Conservation (phyloP, 2,329 filamentous ascomycete genomes). For the Paecilomyces dactylethromorphus region DNA sequence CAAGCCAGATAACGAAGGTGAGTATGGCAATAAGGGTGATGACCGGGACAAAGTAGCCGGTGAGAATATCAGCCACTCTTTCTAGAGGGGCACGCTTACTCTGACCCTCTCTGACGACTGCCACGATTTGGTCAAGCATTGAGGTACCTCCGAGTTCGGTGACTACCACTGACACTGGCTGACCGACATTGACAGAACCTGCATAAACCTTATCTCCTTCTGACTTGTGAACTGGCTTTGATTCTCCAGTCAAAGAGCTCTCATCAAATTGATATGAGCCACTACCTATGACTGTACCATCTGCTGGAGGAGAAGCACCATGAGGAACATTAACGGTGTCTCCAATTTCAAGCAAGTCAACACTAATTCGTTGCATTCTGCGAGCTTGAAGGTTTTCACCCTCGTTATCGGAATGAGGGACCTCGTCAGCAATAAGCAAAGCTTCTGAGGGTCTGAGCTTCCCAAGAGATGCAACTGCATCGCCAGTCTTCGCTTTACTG, state of each 20-base stretch:
- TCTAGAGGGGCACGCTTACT: constrained; percentile 44
- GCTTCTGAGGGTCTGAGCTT: constrained; percentile 74
- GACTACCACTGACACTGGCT: constrained; percentile 38
- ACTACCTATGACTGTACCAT: constrained; percentile 55
- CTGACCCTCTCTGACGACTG: constrained; percentile 44
- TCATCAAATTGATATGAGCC: constrained; percentile 73
- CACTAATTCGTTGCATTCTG: constrained; percentile 41
- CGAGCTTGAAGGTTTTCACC: constrained; percentile 6
- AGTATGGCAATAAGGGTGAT: constrained; percentile 43
- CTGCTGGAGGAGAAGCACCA: constrained; percentile 77
- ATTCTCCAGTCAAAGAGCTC: constrained; percentile 68
- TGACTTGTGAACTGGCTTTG: constrained; percentile 38
- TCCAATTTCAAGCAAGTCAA: constrained; percentile 67
- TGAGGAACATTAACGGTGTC: constrained; percentile 70
- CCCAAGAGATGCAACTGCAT: constrained; percentile 73
- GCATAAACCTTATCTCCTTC: constrained; percentile 38
- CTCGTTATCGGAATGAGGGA: not conserved
- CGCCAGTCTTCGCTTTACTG: constrained; percentile 83
- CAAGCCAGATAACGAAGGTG: constrained; percentile 43
- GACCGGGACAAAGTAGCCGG: constrained; percentile 43
- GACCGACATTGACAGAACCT: constrained; percentile 42
- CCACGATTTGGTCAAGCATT: constrained; percentile 45
- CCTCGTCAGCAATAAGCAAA: constrained; percentile 48
- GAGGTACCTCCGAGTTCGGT: constrained; percentile 41
- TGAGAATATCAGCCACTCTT: constrained; percentile 40